Base-by-base conservation (phyloP, 73 alveolate genomes). In the Symbiodinium pilosum region DNA sequence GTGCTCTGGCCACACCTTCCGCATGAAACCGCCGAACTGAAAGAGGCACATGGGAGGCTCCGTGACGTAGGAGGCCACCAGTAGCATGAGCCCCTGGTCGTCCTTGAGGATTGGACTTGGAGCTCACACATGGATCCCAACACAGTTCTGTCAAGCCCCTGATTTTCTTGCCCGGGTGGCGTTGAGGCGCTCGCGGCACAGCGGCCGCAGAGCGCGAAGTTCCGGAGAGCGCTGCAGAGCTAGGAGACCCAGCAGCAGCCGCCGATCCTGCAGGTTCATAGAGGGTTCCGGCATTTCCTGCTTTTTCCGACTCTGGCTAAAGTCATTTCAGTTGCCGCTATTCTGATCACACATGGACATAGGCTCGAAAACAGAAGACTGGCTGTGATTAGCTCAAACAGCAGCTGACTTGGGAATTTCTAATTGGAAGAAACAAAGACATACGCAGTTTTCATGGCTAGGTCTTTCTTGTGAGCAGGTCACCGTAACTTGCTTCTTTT, bases 21-120 rank as follows among this genome's bases (percentile, higher is more conserved):
- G 83, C 97, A 91, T 91, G 97, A 91, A 91, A 28, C 97, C 97
- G 9, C 97, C 97, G 81, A 91, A 91, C 38, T 91, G 97, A 81
- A 64, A 71, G 75, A 91, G 39, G 39, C 97, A 91, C 81, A 30
- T 21, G 26, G 97, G 97, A 28, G 97, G 81, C 24, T 16, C 87
- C 8, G 97, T 59, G 83, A 69, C 32, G 52, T 32, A 91, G 88
- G 97, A 91, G 83, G 97, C 77, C 54, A 91, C 75, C 83, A 91
- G 42, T 39, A 91, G 41, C 59, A 91, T 91, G 47, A 91, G 43
- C 43, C 97, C 97, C 89, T 40, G 18, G 81, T 91, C 97, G 30
- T 91, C 97, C 95, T 89, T 16, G 54, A 11, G 24, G 43, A 11
- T 20, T 1, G 32, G 18, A 30, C 40, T 9, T 69, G 40, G 28